Percentiles rank a stretch among this genome's conserved stretches.
phyloP scores from a whole-genome alignment of 352 stramenopile species.

The Phytophthora melonis region DNA sequence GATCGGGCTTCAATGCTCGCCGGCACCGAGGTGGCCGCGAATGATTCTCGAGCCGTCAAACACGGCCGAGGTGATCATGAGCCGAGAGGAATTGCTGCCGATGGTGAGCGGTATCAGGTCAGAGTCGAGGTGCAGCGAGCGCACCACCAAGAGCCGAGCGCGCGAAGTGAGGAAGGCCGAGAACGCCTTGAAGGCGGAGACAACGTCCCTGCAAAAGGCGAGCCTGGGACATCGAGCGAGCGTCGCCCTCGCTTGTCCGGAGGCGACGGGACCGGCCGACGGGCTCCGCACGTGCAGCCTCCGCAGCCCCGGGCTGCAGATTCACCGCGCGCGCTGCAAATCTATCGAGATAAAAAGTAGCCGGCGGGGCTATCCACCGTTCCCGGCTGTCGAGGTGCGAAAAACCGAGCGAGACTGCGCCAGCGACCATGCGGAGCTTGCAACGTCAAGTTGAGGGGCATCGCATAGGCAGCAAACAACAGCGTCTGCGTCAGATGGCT shows the following conservation, averaged over 20 bases:
- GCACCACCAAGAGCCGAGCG: not conserved
- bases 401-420: conserved; percentile 16
- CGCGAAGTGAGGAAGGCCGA: not conserved
- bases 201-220: too few species aligned
- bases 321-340: conserved; percentile 32
- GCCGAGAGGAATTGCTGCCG: conserved; percentile 43
- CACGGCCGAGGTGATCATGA: conserved; percentile 24
- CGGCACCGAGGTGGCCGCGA: conserved; percentile 30
- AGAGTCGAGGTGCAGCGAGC: conserved; percentile 16
- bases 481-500: conserved; percentile 36
- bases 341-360: conserved; percentile 38
- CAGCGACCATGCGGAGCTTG: conserved; percentile 23
- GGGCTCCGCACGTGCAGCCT: not conserved
- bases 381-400: conserved; percentile 29
- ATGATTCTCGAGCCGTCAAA: conserved; percentile 25
- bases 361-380: conserved; percentile 37
- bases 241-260: conserved; percentile 21
- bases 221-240: not conserved
- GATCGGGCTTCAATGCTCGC: conserved; percentile 23
- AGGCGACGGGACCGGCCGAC: conserved; percentile 12
- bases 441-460: conserved; percentile 42
- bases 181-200: conserved; percentile 2
- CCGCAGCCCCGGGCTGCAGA: conserved; percentile 18
- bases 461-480: conserved; percentile 28
- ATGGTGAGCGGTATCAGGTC: conserved; percentile 47